Conservation (phyloP, 352 stramenopile species). For the Halophytophthora batemanensis region DNA sequence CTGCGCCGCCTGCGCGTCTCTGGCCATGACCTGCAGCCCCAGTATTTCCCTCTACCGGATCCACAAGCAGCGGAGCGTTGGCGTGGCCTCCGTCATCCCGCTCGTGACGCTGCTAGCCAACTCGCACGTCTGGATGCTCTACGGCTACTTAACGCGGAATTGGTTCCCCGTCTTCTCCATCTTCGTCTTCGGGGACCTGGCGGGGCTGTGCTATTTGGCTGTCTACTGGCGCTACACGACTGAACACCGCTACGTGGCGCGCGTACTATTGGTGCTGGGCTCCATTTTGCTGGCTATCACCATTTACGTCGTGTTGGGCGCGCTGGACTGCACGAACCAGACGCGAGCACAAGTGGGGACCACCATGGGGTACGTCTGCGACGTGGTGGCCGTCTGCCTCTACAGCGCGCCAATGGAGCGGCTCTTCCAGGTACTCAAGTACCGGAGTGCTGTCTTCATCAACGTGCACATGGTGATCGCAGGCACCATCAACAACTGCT, state of each 20-base stretch:
- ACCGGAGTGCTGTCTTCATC: conserved; percentile 31
- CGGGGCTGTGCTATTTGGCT: conserved; percentile 36
- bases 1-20: conserved; percentile 30
- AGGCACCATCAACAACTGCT: conserved; percentile 29
- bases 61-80: conserved; percentile 37
- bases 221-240: conserved; percentile 52
- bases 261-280: conserved; percentile 16
- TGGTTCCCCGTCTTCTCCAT: conserved; percentile 34
- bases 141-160: conserved; percentile 30
- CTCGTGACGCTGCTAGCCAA: conserved; percentile 36
- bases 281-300: conserved; percentile 23
- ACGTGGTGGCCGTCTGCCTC: conserved; percentile 27
- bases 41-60: conserved; percentile 35
- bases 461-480: conserved; percentile 47
- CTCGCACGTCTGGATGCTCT: conserved; percentile 45
- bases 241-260: conserved; percentile 24
- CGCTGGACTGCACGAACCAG: conserved; percentile 27
- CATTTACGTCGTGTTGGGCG: conserved; percentile 34
- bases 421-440: conserved; percentile 38
- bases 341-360: conserved; percentile 22
- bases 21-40: conserved; percentile 43
- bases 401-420: conserved; percentile 50
- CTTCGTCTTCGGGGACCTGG: conserved; percentile 35
- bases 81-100: conserved; percentile 30
- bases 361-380: conserved; percentile 25